phyloP scores from a whole-genome alignment of 2,329 filamentous ascomycete genomes.

The Trichoderma sp. region DNA sequence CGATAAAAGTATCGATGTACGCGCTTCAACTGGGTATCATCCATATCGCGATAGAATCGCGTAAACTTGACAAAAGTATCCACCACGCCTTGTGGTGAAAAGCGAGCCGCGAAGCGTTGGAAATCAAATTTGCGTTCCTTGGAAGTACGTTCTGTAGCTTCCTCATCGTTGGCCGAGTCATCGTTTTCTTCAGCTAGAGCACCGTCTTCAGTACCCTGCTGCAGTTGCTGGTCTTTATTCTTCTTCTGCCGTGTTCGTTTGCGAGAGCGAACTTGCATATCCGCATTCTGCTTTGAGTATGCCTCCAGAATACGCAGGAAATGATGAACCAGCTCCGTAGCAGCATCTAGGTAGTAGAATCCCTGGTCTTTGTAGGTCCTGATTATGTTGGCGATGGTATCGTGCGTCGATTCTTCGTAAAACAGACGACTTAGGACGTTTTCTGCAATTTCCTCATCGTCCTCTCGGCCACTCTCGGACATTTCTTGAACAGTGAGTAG shows the following conservation, averaged over 20 bases:
- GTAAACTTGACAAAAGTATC: constrained; percentile 85
- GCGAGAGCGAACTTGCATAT: constrained; percentile 87
- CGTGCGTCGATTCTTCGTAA: constrained; percentile 93
- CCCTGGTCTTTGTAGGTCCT: constrained; percentile 90
- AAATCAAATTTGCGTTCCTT: constrained; percentile 95
- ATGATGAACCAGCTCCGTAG: constrained; percentile 86
- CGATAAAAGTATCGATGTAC: constrained; percentile 93
- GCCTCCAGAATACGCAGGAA: constrained; percentile 88
- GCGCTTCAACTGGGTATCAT: constrained; percentile 78
- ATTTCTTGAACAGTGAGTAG: constrained; percentile 91
- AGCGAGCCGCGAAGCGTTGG: constrained; percentile 73
- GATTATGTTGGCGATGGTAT: constrained; percentile 76
- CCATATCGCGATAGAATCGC: constrained; percentile 76
- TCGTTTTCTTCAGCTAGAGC: constrained; percentile 61
- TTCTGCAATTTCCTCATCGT: constrained; percentile 97
- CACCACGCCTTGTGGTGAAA: constrained; percentile 79
- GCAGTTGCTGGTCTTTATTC: constrained; percentile 60
- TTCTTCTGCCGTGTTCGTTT: constrained; percentile 73
- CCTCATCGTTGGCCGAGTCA: constrained; percentile 69
- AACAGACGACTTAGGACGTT: constrained; percentile 98
- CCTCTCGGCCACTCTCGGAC: constrained; percentile 76
- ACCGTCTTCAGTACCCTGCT: constrained; percentile 37
- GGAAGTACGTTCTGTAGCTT: constrained; percentile 65
- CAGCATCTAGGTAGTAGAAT: constrained; percentile 88
- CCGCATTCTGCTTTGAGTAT: constrained; percentile 91